These are phyloP conservation scores for Ambrosia hybrid DNA, from an alignment of 140 eudicot genomes.

Conservation along the genomic window DNA sequence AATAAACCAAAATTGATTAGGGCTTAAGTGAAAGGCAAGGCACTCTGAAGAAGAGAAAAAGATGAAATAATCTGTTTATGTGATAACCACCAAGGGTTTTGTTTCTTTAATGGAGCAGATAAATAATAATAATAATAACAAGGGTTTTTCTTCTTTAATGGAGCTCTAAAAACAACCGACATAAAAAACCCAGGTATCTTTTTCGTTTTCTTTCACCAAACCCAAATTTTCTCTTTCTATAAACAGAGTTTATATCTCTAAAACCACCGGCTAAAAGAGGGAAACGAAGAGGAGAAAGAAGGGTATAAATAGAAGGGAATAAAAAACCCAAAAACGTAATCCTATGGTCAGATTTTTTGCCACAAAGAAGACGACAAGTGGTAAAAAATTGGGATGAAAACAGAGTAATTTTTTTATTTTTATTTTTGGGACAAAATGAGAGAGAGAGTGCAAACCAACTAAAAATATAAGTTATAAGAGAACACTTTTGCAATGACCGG, in stretches of 20 bases:
- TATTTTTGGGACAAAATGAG: not conserved
- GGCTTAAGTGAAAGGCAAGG: constrained; percentile 54
- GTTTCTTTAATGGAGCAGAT: no score
- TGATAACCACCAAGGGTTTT: constrained; percentile 90
- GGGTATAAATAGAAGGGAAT: constrained; percentile 31
- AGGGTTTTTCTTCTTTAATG: constrained; percentile 32
- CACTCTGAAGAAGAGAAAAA: constrained; percentile 81
- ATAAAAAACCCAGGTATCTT: constrained; percentile 59
- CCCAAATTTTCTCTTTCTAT: constrained; percentile 27
- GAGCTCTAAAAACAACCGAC: constrained; percentile 75
- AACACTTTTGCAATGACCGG: no score
- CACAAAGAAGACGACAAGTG: constrained; percentile 24
- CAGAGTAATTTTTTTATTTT: not conserved
- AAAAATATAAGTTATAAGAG: no score
- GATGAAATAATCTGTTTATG: constrained; percentile 58
- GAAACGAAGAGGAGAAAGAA: constrained; percentile 20
- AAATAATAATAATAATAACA: no score
- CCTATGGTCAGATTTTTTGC: constrained; percentile 31
- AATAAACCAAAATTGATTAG: constrained; percentile 5
- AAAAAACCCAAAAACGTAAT: constrained; percentile 13
- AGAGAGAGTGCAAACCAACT: constrained; percentile 3
- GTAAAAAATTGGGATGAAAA: not conserved
- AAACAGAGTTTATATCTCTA: constrained; percentile 25
- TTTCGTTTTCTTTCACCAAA: constrained; percentile 8
- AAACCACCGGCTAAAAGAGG: constrained; percentile 41